Percentiles rank a stretch among this genome's conserved stretches.
Evolutionary conservation across 495 filamentous ascomycete species (phyloP).

Genomic region (Penicillium cosmopolitanum): DNA sequence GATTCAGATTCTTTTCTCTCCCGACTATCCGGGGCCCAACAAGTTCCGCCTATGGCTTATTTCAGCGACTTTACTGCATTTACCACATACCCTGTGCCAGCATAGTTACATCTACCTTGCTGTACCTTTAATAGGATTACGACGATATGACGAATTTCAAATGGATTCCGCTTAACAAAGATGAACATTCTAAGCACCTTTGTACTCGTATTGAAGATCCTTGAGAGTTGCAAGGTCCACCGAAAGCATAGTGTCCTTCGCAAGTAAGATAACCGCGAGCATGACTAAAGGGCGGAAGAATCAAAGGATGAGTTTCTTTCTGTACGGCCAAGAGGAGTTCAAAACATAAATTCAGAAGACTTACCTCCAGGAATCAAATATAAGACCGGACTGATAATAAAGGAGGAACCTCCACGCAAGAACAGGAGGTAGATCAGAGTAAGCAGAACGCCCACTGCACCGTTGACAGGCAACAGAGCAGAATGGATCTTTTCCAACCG

Average conservation of each 20-base stretch:
- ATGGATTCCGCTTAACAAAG: slow-evolving; percentile 1
- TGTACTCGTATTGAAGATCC: slow-evolving; percentile 53
- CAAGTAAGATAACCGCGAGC: slow-evolving; percentile 39
- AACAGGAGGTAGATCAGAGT: slow-evolving; percentile 26
- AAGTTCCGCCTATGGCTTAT: slow-evolving; percentile 1
- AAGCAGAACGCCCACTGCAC: slow-evolving; percentile 31
- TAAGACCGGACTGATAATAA: slow-evolving; percentile 22
- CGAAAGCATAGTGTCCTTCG: slow-evolving; percentile 44
- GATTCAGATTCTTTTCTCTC: not conserved
- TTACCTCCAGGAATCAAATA: slow-evolving; percentile 46
- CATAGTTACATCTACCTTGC: not conserved
- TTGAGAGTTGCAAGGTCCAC: slow-evolving; percentile 51
- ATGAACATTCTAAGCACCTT: slow-evolving; percentile 45
- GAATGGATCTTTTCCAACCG: slow-evolving; percentile 16
- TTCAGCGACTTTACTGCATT: not conserved
- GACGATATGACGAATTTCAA: slow-evolving; percentile 14
- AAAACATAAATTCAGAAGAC: slow-evolving; percentile 11
- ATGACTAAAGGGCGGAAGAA: slow-evolving; percentile 33
- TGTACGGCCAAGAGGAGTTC: not conserved
- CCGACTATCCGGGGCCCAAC: not conserved
- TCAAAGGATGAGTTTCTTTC: slow-evolving; percentile 10
- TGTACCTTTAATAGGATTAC: slow-evolving; percentile 7
- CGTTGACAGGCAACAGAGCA: slow-evolving; percentile 30
- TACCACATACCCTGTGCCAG: not conserved
- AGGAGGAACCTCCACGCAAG: slow-evolving; percentile 13